Evolutionary conservation across 352 stramenopile species (phyloP).

Genomic region (Pythium aphanidermatum): DNA sequence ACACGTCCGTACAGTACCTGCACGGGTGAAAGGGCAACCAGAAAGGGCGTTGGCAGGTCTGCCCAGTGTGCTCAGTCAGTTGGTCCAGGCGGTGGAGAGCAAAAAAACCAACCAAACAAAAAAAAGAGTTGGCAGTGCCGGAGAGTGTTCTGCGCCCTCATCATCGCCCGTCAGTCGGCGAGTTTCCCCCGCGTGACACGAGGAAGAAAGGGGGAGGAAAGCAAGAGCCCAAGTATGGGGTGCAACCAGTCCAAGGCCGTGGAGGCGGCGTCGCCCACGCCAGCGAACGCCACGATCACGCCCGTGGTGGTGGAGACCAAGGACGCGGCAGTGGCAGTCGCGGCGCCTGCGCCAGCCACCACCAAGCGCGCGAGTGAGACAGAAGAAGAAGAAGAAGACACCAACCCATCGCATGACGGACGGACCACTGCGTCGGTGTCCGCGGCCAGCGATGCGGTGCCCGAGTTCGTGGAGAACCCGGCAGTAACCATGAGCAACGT

Average conservation of each 20-base stretch:
- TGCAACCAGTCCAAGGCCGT: slow-evolving; percentile 57
- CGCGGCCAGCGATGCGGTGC: slow-evolving; percentile 36
- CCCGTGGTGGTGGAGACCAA: background rate
- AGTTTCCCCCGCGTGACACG: slow-evolving; percentile 7
- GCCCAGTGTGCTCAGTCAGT: too few relatives aligned
- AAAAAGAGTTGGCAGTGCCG: too few relatives aligned
- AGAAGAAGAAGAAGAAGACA: background rate
- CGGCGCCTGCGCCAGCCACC: background rate
- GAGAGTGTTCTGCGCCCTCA: too few relatives aligned
- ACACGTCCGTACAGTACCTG: too few relatives aligned
- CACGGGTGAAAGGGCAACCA: too few relatives aligned
- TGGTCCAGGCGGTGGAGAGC: too few relatives aligned
- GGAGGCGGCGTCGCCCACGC: background rate
- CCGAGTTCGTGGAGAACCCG: slow-evolving; percentile 32
- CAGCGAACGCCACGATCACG: background rate
- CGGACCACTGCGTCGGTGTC: background rate
- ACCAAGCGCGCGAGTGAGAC: background rate
- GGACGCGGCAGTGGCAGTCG: background rate
- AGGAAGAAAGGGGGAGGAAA: background rate
- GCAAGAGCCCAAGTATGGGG: slow-evolving; percentile 31
- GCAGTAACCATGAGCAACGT: slow-evolving; percentile 12
- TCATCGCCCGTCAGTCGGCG: slow-evolving; percentile 8
- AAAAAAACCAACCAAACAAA: too few relatives aligned
- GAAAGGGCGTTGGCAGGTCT: too few relatives aligned
- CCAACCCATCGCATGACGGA: background rate